A percentile compares a stretch with the other conserved stretches of the same genome.
Conservation (phyloP, 306 rosid species). For the Hippophae tibetana region DNA sequence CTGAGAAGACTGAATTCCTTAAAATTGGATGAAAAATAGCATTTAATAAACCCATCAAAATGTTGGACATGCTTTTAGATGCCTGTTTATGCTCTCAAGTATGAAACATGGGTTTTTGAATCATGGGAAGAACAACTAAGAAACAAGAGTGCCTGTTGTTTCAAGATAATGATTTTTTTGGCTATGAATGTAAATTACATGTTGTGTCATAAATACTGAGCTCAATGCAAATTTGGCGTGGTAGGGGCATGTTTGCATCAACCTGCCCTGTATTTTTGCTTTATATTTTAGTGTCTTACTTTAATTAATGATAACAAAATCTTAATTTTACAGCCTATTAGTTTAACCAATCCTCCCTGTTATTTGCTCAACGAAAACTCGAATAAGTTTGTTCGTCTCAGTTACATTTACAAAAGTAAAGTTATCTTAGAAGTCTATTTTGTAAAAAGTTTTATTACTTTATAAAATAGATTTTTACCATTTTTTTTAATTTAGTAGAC, state of each 20-base stretch:
- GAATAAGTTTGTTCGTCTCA: no score
- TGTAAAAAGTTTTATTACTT: no score
- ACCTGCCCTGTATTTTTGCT: no score
- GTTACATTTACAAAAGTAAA: no score
- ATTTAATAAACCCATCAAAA: slow-evolving; percentile 17
- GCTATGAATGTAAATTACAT: slow-evolving; percentile 47
- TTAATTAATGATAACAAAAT: no score
- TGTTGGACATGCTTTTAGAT: slow-evolving; percentile 17
- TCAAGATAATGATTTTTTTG: slow-evolving; percentile 35
- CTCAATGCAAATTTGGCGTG: slow-evolving; percentile 23
- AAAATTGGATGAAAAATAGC: slow-evolving; percentile 42
- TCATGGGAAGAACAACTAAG: slow-evolving; percentile 15
- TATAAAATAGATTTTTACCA: no score
- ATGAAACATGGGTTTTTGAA: slow-evolving; percentile 22
- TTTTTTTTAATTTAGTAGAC: no score
- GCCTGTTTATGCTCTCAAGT: slow-evolving; percentile 17
- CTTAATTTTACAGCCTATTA: no score
- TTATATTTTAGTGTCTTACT: no score
- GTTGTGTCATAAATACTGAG: slow-evolving; percentile 18
- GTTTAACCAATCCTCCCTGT: no score
- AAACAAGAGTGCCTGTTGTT: slow-evolving; percentile 27
- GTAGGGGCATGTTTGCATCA: slow-evolving; percentile 25
- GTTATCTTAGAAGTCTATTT: no score
- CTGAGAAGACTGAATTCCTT: slow-evolving; percentile 65
- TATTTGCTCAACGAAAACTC: no score